These are phyloP conservation scores for Luffa acutangula DNA, from an alignment of 306 rosid genomes.

Conservation along the genomic window DNA sequence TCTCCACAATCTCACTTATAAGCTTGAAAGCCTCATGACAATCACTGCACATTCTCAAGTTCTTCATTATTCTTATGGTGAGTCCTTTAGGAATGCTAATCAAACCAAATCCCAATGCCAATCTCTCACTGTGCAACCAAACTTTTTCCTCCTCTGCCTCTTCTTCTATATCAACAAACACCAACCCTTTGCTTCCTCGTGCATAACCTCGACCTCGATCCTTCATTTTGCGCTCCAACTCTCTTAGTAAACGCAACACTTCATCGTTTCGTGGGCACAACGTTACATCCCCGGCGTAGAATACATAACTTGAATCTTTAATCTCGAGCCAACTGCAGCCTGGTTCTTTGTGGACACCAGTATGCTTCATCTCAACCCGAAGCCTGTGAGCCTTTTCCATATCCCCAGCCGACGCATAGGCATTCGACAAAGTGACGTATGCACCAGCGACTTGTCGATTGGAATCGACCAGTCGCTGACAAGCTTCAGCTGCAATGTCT, in stretches of 20 bases:
- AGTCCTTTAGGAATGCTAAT: conserved; percentile 49
- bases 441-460: conserved; percentile 58
- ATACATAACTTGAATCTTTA: conserved; percentile 45
- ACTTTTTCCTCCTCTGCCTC: conserved; percentile 56
- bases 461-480: conserved; percentile 47
- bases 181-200: conserved; percentile 54
- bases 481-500: conserved; percentile 63
- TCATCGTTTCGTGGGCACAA: conserved; percentile 30
- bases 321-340: conserved; percentile 89
- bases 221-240: conserved; percentile 56
- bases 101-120: conserved; percentile 76
- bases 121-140: conserved; percentile 72
- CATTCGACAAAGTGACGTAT: conserved; percentile 56
- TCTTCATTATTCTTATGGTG: conserved; percentile 74
- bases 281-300: conserved; percentile 54
- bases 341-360: conserved; percentile 54
- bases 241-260: conserved; percentile 33
- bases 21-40: conserved; percentile 74
- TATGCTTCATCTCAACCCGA: conserved; percentile 50
- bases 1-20: conserved; percentile 58
- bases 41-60: conserved; percentile 68
- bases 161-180: conserved; percentile 62
- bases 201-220: conserved; percentile 69
- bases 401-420: conserved; percentile 64
- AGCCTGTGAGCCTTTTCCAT: conserved; percentile 55